These are phyloP conservation scores for Trametes sp. DNA, from an alignment of 1,284 basidiomycete species.

Conservation along the genomic window DNA sequence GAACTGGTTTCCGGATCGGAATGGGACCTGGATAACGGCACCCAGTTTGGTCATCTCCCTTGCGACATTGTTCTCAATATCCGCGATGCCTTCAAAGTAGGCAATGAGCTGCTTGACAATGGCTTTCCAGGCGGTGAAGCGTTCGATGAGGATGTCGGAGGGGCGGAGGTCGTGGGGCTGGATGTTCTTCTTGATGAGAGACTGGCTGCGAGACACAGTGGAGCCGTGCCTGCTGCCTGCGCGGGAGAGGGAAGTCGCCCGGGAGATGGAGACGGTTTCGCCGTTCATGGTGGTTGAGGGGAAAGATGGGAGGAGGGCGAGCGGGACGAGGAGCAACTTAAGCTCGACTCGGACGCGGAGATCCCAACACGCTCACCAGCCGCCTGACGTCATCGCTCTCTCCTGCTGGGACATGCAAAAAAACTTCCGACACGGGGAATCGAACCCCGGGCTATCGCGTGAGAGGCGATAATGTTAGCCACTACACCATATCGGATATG, in stretches of 20 bases:
- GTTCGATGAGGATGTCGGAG: constrained; percentile 96
- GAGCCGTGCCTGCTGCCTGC: constrained; percentile 62
- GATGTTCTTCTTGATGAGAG: constrained; percentile 90
- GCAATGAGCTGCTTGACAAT: constrained; percentile 96
- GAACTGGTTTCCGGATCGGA: constrained; percentile 95
- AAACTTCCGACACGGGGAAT: too few relatives aligned
- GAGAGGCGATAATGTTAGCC: too few relatives aligned
- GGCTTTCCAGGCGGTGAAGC: constrained; percentile 92
- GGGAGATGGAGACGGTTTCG: constrained; percentile 62
- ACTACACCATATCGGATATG: too few relatives aligned
- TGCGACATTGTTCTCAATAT: constrained; percentile 95
- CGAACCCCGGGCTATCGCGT: too few relatives aligned
- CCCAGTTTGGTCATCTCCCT: constrained; percentile 95
- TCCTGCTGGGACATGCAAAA: background rate
- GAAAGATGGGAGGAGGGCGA: constrained; percentile 3
- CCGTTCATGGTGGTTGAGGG: constrained; percentile 44
- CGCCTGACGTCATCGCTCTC: constrained; percentile 6
- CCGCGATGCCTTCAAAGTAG: constrained; percentile 91
- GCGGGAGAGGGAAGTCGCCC: constrained; percentile 75
- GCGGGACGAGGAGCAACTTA: background rate
- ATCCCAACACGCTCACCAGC: constrained; percentile 2
- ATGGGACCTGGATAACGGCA: constrained; percentile 98
- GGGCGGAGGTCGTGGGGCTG: constrained; percentile 91
- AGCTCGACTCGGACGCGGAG: background rate
- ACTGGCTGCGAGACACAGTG: constrained; percentile 78